Evolutionary conservation across 768 basidiomycete species (phyloP).

Genomic region (Russula virescens): DNA sequence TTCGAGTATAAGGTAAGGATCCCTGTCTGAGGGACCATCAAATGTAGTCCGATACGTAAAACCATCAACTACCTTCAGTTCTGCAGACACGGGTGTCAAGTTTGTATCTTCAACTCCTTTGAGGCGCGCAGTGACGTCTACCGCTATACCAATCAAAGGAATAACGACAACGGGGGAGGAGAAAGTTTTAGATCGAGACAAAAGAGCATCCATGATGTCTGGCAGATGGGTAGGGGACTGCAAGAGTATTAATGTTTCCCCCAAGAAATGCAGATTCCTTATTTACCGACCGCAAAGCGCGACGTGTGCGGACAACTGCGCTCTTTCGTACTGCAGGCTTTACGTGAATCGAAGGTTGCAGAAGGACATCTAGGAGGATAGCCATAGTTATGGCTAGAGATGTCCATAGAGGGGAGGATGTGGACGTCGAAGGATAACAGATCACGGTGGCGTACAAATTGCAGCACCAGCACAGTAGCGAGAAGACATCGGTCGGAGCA

Average conservation of each 20-base stretch:
- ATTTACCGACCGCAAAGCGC: slow-evolving; percentile 62
- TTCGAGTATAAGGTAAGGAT: slow-evolving; percentile 56
- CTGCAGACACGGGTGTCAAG: slow-evolving; percentile 39
- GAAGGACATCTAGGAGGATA: slow-evolving; percentile 50
- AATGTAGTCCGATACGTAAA: not conserved
- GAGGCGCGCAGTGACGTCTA: slow-evolving; percentile 67
- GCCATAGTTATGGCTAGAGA: slow-evolving; percentile 54
- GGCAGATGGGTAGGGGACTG: slow-evolving; percentile 42
- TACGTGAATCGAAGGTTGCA: slow-evolving; percentile 45
- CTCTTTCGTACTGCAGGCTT: slow-evolving; percentile 59
- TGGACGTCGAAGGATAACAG: slow-evolving; percentile 40
- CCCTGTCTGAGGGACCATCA: slow-evolving; percentile 38
- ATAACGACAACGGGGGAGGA: slow-evolving; percentile 37
- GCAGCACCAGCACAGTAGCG: slow-evolving; percentile 68
- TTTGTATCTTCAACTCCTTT: slow-evolving; percentile 47
- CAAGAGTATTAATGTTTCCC: not conserved
- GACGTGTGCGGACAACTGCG: slow-evolving; percentile 52
- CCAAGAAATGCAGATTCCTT: not conserved
- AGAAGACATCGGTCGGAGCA: slow-evolving; percentile 57
- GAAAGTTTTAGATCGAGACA: slow-evolving; percentile 46
- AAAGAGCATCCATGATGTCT: slow-evolving; percentile 46
- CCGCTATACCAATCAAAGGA: slow-evolving; percentile 58
- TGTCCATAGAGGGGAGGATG: slow-evolving; percentile 44
- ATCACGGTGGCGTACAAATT: slow-evolving; percentile 53
- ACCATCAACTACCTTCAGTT: slow-evolving; percentile 38